Evolutionary conservation across 441 rosid genomes (phyloP), one percentile per base, ranked within the genome.

Genomic region (Brassica balearica): DNA sequence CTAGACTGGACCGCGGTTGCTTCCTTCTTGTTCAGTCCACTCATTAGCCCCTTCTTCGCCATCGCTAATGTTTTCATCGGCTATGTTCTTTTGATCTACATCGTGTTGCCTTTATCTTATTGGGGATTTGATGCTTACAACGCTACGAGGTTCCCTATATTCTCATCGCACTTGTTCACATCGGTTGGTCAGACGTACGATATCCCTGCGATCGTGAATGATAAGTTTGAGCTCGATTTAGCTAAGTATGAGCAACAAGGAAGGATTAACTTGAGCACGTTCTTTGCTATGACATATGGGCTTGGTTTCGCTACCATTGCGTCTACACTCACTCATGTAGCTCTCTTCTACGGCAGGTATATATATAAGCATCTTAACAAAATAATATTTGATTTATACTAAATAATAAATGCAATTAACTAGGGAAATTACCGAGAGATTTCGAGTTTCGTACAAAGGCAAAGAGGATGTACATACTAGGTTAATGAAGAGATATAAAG

Each of bases 291-390:
- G 59, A 84, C 79, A 20, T 94, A 92, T 60, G 98, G 98, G 5
- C 91, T 94, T 64, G 91, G 96, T 32, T 94, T 94, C 53, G 98
- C 98, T 11, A 86, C 94, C 64, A 88, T 94, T 79, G 95, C 97
- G 5, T 75, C 98, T 7, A 94, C 96, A 1, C 77, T 92, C 32
- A 88, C 93, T 19, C 98, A 94, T 59, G 98, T 94, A 59, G 96
- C 86, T 66, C 77, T 94, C 68, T 94, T 94, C 87, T 88, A 91
- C 64, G 98, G 98, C 74, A 92, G 94, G 94, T 32, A 36, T 48
- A 5, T 60, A 58, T 27, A 27, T 29, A 43, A 51, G 20, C 15
- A 22, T 20, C 11, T 0, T 36, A 20, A 19, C 10, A 27, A 11
- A 41, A 14, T 34, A 36, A 25, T n/a, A 29, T 56, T 43, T 36